These are phyloP conservation scores for Aureobasidium namibiae DNA, from an alignment of 2,329 filamentous ascomycete species.

Conservation along the genomic window DNA sequence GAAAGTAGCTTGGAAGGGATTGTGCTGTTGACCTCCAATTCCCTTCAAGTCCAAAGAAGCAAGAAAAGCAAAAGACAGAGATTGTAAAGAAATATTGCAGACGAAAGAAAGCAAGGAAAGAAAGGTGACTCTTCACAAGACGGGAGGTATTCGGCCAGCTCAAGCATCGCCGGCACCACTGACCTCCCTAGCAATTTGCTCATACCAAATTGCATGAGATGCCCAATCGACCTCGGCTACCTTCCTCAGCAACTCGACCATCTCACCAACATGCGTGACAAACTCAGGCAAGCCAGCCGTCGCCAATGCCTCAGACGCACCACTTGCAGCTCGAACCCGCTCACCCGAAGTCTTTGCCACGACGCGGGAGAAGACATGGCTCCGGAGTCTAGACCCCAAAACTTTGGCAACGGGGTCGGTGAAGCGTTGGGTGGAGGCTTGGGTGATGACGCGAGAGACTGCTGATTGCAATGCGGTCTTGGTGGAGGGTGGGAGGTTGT, in stretches of 20 bases:
- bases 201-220: slow-evolving; percentile 63
- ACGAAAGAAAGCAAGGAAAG: neutral
- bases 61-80: neutral
- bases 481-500: slow-evolving; percentile 41
- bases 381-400: slow-evolving; percentile 57
- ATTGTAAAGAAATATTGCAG: neutral
- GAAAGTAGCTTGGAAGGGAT: too few relatives aligned
- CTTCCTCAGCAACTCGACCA: slow-evolving; percentile 59
- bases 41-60: neutral
- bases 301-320: slow-evolving; percentile 61
- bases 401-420: slow-evolving; percentile 57
- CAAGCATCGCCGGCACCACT: neutral
- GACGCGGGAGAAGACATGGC: slow-evolving; percentile 57
- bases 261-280: slow-evolving; percentile 57
- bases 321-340: slow-evolving; percentile 60
- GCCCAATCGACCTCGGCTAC: slow-evolving; percentile 60
- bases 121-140: too few relatives aligned
- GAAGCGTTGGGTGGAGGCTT: slow-evolving; percentile 38
- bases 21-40: neutral
- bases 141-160: neutral
- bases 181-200: slow-evolving; percentile 43
- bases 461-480: slow-evolving; percentile 36
- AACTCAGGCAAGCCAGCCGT: slow-evolving; percentile 66
- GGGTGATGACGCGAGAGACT: slow-evolving; percentile 42
- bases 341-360: slow-evolving; percentile 60